Conservation (phyloP, 2,329 filamentous ascomycete genomes). For the Fusarium sp. region DNA sequence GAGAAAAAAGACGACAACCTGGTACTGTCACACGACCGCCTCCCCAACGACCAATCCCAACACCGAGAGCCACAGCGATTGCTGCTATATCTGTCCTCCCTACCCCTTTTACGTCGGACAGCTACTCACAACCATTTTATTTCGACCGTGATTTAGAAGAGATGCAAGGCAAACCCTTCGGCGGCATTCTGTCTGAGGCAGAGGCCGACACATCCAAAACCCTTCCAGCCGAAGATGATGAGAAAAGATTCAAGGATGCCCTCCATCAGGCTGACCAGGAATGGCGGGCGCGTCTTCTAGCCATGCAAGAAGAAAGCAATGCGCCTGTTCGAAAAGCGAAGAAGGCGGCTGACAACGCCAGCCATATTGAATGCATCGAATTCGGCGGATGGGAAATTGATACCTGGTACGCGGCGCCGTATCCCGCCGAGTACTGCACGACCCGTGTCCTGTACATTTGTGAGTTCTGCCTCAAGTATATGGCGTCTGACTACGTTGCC, state of each 20-base stretch:
- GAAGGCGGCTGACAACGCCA: conserved; percentile 86
- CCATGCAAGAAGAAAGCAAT: conserved; percentile 72
- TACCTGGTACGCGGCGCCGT: conserved; percentile 98
- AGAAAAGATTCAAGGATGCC: conserved; percentile 88
- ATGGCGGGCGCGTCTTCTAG: conserved; percentile 77
- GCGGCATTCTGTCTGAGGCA: conserved; percentile 87
- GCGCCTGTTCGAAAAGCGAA: conserved; percentile 72
- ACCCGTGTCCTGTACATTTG: conserved; percentile 98
- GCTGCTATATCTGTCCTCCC: conserved; percentile 55
- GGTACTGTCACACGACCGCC: conserved; percentile 37
- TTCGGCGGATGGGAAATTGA: conserved; percentile 98
- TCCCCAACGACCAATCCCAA: conserved; percentile 44
- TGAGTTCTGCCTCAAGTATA: conserved; percentile 99
- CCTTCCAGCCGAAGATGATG: conserved; percentile 81
- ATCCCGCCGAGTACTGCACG: conserved; percentile 97
- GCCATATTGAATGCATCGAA: conserved; percentile 98
- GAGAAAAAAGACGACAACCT: conserved; percentile 48
- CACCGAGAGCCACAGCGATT: conserved; percentile 36
- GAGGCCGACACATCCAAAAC: conserved; percentile 95
- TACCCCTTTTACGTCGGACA: conserved; percentile 67
- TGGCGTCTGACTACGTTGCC: conserved; percentile 98
- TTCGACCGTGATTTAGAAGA: conserved; percentile 91
- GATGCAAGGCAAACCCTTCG: conserved; percentile 91
- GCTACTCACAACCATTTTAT: conserved; percentile 83
- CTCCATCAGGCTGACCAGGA: conserved; percentile 92